Evolutionary conservation across 2,329 filamentous ascomycete species (phyloP), one percentile per base, ranked within the genome.

Genomic region (Lachnellula hyalina): DNA sequence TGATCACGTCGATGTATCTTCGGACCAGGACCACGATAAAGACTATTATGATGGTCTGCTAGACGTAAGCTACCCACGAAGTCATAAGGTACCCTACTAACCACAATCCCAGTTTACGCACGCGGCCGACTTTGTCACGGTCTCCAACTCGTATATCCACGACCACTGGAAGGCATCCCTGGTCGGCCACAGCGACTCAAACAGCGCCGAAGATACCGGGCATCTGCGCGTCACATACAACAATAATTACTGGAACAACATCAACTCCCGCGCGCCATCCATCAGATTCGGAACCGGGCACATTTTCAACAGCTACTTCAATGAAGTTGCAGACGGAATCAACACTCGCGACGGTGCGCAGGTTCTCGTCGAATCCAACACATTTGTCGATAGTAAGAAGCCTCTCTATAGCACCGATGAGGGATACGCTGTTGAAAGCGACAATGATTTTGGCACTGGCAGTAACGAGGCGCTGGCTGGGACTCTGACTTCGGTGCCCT

Each of bases 31-130:
- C 63, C 74, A 81, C 66, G 81, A 77, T 73, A 88, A 88, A 73
- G 83, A 89, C 73, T 85, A 80, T 73, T 87, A 85, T 66, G 85
- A 88, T 54, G 85, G 85, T 32, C 77, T 88, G 1, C 70, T 84
- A 47, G 85, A 88, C 63, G 19, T 9, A 46, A 44, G 41, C 1
- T 44, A 2, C 19, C 9, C 41, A 17, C 41, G 19, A 17, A 3
- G 15, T 32, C n/a, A 8, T 32, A 25, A 25, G 7, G 6, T 14
- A 9, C 36, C 36, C n/a, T 38, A n/a, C 19, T 25, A 15, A 21
- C 11, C 15, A 40, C 36, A 4, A 12, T 7, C 6, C n/a, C 44
- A 46, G 44, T 28, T 82, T 49, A 85, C 79, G 46, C 84, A 86
- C 70, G 85, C 74, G 47, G 74, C 77, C 11, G 83, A 87, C 72